phyloP scores from a whole-genome alignment of 306 rosid genomes.

The Fragaria ananassa region DNA sequence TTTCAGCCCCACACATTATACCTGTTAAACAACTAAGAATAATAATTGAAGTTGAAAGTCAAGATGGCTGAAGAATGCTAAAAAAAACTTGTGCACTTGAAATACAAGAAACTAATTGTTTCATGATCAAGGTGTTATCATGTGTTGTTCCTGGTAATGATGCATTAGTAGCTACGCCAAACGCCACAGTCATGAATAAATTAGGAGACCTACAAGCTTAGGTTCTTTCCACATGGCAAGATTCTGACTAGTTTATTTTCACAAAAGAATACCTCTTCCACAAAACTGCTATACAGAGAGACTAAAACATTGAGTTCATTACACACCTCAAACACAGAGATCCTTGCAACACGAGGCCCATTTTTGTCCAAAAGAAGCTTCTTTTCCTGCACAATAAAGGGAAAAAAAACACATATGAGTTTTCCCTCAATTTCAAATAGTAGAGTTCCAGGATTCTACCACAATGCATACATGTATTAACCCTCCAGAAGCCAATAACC shows the following conservation, averaged over 20 bases:
- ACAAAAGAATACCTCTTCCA: background rate
- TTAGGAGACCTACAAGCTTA: background rate
- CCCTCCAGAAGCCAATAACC: background rate
- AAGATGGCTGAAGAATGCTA: background rate
- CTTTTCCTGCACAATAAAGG: conserved; percentile 57
- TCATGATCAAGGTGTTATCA: background rate
- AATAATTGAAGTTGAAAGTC: background rate
- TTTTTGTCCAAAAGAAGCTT: conserved; percentile 80
- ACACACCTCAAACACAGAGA: conserved; percentile 85
- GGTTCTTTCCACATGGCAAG: background rate
- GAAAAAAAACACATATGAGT: background rate
- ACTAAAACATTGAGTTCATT: conserved; percentile 9
- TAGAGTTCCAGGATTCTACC: background rate
- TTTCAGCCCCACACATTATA: background rate
- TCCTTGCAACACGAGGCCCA: conserved; percentile 78
- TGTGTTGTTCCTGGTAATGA: background rate
- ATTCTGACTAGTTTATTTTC: background rate
- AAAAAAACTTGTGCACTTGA: background rate
- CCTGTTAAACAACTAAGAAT: background rate
- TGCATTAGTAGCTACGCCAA: background rate
- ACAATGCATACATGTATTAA: background rate
- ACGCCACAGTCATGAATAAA: background rate
- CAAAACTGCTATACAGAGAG: conserved; percentile 13
- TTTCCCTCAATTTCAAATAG: background rate
- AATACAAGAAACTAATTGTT: background rate